phyloP scores from a whole-genome alignment of 805 yeast genomes.

The Zygoascus ofunaensis region DNA sequence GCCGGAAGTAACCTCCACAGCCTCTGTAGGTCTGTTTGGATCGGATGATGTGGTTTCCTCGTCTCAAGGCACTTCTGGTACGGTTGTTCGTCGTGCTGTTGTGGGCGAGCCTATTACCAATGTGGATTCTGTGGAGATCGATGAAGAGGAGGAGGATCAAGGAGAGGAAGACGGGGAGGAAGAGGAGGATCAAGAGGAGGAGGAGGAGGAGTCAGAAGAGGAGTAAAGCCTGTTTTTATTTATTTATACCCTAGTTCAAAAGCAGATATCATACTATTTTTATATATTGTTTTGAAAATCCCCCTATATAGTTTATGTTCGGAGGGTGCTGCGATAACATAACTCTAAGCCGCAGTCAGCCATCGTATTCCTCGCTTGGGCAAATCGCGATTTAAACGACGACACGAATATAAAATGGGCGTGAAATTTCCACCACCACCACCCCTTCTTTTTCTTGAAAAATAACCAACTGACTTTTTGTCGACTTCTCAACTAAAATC shows the following conservation, averaged over 20 bases:
- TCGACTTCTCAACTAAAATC: too few relatives aligned
- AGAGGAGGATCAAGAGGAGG: background rate
- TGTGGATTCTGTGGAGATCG: background rate
- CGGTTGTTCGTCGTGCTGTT: background rate
- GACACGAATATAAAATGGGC: background rate
- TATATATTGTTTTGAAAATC: too few relatives aligned
- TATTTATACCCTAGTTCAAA: background rate
- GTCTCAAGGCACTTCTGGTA: background rate
- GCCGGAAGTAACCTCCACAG: background rate
- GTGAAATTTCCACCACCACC: background rate
- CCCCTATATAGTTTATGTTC: too few relatives aligned
- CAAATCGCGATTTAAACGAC: background rate
- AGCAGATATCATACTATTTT: too few relatives aligned
- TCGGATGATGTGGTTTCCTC: background rate
- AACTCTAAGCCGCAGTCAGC: background rate
- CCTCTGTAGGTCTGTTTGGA: background rate
- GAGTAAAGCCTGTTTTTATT: background rate
- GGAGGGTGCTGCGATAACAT: too few relatives aligned
- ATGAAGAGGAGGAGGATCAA: background rate
- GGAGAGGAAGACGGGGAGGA: background rate
- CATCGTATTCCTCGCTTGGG: background rate
- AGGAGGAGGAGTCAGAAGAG: background rate
- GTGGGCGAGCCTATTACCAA: background rate
- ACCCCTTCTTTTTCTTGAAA: too few relatives aligned
- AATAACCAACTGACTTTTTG: too few relatives aligned